phyloP scores from a whole-genome alignment of 1,284 basidiomycete species.

The Microbotryum intermedium region DNA sequence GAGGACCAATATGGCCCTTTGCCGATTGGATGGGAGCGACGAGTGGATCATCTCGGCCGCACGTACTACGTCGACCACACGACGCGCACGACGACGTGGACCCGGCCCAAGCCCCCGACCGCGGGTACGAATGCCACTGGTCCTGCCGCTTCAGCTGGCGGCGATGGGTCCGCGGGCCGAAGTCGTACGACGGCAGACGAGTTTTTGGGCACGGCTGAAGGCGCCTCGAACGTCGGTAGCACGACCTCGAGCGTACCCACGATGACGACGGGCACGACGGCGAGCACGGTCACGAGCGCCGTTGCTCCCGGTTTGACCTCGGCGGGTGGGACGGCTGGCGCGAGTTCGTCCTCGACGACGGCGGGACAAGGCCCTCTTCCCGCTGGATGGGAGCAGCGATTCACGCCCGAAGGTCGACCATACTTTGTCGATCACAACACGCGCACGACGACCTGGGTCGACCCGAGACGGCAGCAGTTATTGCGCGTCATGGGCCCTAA shows the following conservation, averaged over 20 bases:
- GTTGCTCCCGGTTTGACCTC: slow-evolving; percentile 37
- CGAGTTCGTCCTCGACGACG: slow-evolving; percentile 50
- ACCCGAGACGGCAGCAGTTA: slow-evolving; percentile 82
- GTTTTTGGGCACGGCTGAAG: slow-evolving; percentile 31
- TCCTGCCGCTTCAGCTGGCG: slow-evolving; percentile 6
- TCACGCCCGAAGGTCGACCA: slow-evolving; percentile 92
- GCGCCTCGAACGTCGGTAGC: slow-evolving; percentile 32
- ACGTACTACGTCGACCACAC: slow-evolving; percentile 71
- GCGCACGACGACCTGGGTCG: slow-evolving; percentile 95
- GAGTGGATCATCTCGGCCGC: slow-evolving; percentile 75
- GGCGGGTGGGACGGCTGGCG: slow-evolving; percentile 32
- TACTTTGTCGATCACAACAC: slow-evolving; percentile 84
- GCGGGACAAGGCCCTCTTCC: slow-evolving; percentile 75
- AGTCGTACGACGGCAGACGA: slow-evolving; percentile 34
- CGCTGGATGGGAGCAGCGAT: slow-evolving; percentile 95
- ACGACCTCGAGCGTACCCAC: slow-evolving; percentile 11
- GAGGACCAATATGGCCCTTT: slow-evolving; percentile 68
- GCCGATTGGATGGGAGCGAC: slow-evolving; percentile 86
- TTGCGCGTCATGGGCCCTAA: slow-evolving; percentile 77
- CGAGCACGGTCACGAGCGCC: slow-evolving; percentile 38
- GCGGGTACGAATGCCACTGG: slow-evolving; percentile 22
- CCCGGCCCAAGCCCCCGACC: slow-evolving; percentile 51
- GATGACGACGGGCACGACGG: slow-evolving; percentile 37
- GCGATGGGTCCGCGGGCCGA: slow-evolving; percentile 3
- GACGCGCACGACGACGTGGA: slow-evolving; percentile 90